phyloP scores from a whole-genome alignment of 805 yeast genomes.

The Yarrowia hollandica region DNA sequence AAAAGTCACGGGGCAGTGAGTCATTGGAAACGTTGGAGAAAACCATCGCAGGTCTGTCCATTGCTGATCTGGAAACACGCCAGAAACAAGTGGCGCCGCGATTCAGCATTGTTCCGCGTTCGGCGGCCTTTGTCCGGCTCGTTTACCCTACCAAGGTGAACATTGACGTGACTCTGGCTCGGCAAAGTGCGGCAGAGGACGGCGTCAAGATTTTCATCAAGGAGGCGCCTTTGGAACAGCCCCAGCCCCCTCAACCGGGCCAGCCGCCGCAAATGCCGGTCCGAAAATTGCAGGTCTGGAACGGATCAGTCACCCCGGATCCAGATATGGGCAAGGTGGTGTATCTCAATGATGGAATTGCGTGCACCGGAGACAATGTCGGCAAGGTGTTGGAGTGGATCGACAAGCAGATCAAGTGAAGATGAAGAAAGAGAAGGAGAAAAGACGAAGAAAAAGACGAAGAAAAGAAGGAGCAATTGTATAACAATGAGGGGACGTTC shows the following conservation, averaged over 20 bases:
- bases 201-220: slow-evolving; percentile 17
- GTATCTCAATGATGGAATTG: slow-evolving; percentile 7
- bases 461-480: too few species aligned
- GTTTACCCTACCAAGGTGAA: slow-evolving; percentile 7
- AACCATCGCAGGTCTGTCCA: neutral
- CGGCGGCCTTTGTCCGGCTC: slow-evolving; percentile 23
- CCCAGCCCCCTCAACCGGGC: slow-evolving; percentile 2
- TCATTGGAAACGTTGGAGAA: neutral
- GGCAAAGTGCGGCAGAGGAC: neutral
- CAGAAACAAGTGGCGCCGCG: slow-evolving; percentile 2
- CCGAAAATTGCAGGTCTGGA: slow-evolving; percentile 6
- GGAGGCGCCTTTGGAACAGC: neutral
- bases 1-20: neutral
- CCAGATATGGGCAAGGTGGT: slow-evolving; percentile 1
- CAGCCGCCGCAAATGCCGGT: neutral
- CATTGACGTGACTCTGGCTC: slow-evolving; percentile 16
- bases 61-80: slow-evolving; percentile 8
- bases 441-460: too few species aligned
- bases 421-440: too few species aligned
- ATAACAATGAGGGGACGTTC: slow-evolving; percentile 14
- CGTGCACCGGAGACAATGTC: neutral
- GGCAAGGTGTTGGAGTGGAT: slow-evolving; percentile 27
- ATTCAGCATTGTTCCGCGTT: slow-evolving; percentile 17
- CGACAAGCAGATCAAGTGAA: neutral
- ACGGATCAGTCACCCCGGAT: neutral